Evolutionary conservation across 495 filamentous ascomycete genomes (phyloP).

Genomic region (Platismatia glauca): DNA sequence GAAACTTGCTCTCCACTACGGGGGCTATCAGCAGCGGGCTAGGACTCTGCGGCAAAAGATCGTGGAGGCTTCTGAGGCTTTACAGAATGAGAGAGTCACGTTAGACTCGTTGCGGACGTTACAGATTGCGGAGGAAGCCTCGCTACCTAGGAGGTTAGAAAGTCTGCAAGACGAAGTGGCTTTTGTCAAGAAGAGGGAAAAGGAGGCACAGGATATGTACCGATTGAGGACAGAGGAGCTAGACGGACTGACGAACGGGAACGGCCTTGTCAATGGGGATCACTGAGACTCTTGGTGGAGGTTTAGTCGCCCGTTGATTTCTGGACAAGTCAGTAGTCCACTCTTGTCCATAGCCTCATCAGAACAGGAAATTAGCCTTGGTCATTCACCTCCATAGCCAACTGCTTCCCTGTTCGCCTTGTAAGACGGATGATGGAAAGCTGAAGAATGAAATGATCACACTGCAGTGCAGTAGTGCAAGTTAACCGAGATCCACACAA

Average conservation of each 20-base stretch:
- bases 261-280: slow-evolving; percentile 17
- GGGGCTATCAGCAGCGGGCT: slow-evolving; percentile 83
- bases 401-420: no score
- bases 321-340: not conserved
- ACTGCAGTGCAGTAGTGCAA: no score
- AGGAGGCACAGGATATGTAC: slow-evolving; percentile 85
- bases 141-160: slow-evolving; percentile 63
- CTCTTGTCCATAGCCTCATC: not conserved
- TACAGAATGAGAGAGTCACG: slow-evolving; percentile 62
- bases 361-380: not conserved
- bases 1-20: slow-evolving; percentile 78
- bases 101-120: slow-evolving; percentile 68
- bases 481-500: not conserved
- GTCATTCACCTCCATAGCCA: no score
- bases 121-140: slow-evolving; percentile 67
- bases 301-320: not conserved
- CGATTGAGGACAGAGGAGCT: slow-evolving; percentile 68
- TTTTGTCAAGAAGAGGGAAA: slow-evolving; percentile 72
- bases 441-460: no score
- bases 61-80: slow-evolving; percentile 62
- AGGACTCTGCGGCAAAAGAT: slow-evolving; percentile 76
- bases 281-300: not conserved
- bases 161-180: slow-evolving; percentile 71
- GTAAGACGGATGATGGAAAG: no score
- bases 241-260: slow-evolving; percentile 41